Conservation (phyloP, 495 filamentous ascomycete species). For the Massariosphaeria phaeospora region DNA sequence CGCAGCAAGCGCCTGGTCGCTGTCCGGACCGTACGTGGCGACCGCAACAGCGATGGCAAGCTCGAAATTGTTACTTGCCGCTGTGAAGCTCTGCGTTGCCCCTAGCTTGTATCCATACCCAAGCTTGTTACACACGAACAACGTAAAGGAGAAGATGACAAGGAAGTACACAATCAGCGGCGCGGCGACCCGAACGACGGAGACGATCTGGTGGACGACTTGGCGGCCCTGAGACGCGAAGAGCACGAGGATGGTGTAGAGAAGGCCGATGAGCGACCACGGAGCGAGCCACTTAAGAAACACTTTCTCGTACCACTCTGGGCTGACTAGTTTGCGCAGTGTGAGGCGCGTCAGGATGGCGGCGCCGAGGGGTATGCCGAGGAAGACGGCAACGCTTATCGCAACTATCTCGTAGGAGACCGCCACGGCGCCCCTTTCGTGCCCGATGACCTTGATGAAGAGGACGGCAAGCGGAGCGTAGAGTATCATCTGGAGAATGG, state of each 20-base stretch:
- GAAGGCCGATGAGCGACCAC: conserved; percentile 74
- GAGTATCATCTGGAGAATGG: conserved; percentile 77
- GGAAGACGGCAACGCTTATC: conserved; percentile 73
- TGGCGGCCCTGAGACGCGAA: conserved; percentile 76
- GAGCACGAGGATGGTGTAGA: conserved; percentile 81
- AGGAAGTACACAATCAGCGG: conserved; percentile 77
- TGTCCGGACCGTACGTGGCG: conserved; percentile 70
- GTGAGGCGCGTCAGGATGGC: conserved; percentile 69
- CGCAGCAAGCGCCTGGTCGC: conserved; percentile 75
- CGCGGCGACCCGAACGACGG: conserved; percentile 72
- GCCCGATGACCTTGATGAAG: conserved; percentile 67
- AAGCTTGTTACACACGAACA: conserved; percentile 48
- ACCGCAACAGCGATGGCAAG: conserved; percentile 87
- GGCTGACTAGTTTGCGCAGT: conserved; percentile 51
- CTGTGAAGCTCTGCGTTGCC: conserved; percentile 82
- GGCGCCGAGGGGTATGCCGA: conserved; percentile 78
- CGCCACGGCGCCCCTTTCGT: conserved; percentile 36
- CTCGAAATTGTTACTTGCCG: conserved; percentile 93
- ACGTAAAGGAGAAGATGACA: conserved; percentile 65
- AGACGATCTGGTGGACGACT: conserved; percentile 79
- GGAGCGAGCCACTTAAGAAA: conserved; percentile 68
- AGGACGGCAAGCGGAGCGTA: conserved; percentile 76
- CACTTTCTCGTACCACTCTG: conserved; percentile 58
- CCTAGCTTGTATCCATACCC: conserved; percentile 69
- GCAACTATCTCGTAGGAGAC: conserved; percentile 69